Conservation (phyloP, 495 filamentous ascomycete species). For the Penicillium canescens region DNA sequence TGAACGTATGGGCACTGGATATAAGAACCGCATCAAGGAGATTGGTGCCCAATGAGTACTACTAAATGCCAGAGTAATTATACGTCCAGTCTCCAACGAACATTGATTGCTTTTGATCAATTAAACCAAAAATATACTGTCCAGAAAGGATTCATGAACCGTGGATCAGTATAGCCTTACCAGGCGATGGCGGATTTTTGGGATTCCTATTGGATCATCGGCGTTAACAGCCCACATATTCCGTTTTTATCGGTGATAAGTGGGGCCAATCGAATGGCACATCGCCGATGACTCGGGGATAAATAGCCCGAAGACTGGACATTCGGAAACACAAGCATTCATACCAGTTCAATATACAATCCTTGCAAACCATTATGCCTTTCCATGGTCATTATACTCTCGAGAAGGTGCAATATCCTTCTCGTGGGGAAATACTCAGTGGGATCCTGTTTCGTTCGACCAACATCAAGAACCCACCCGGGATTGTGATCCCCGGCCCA, state of each 20-base stretch:
- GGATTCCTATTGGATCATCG: constrained; percentile 14
- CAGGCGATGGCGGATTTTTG: too few relatives aligned
- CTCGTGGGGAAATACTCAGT: constrained; percentile 15
- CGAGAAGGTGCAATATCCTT: constrained; percentile 18
- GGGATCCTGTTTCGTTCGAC: constrained; percentile 13
- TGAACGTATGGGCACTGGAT: too few relatives aligned
- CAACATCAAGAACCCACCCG: constrained; percentile 14
- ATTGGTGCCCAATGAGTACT: too few relatives aligned
- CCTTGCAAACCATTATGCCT: constrained; percentile 17
- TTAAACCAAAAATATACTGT: too few relatives aligned
- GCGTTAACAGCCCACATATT: constrained; percentile 8
- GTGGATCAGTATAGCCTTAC: too few relatives aligned
- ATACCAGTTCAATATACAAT: constrained; percentile 7
- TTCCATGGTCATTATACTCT: constrained; percentile 22
- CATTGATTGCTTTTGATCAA: too few relatives aligned
- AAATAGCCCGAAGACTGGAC: constrained; percentile 4
- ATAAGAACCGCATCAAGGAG: too few relatives aligned
- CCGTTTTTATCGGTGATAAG: constrained; percentile 17
- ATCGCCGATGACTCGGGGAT: constrained; percentile 6
- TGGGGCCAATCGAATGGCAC: neutral
- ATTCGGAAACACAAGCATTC: neutral
- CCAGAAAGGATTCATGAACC: too few relatives aligned
- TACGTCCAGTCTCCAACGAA: too few relatives aligned
- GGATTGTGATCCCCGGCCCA: constrained; percentile 19
- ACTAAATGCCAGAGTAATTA: too few relatives aligned